Base-by-base conservation (phyloP, 2,329 filamentous ascomycete species). In the Ambrosiella xylebori region DNA sequence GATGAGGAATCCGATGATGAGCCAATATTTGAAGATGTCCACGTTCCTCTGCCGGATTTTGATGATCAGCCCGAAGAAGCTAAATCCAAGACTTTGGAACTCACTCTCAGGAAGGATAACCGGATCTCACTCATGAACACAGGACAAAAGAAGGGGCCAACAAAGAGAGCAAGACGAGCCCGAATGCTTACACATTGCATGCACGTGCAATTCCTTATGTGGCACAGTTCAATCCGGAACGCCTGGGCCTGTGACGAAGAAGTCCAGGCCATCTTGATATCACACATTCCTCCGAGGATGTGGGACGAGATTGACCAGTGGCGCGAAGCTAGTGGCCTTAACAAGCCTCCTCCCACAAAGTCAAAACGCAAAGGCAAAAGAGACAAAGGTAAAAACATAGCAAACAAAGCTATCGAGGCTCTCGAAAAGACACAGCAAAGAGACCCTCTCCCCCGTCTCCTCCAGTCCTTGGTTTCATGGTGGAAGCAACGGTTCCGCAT, bases 161-260 rank as follows among this genome's bases (percentile, higher is more conserved):
- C 86, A 2, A 95, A 95, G 70, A 80, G 85, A 36, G 88, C 96
- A 66, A 81, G 88, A 56, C 79, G 82, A 61, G 85, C 91, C 58
- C 79, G 93, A 35, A 78, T 83, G 39, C 77, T 82, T 2, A 89
- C 88, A 0, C 93, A 98, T 69, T 86, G 87, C 64, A 76, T 95
- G 63, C 93, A 98, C 69, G 89, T 97, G 1, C 83, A 94, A 67
- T 80, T 82, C 56, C 73, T 98, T 13, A 77, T 98, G 61, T 96
- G 85, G 76, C 90, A 97, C 67, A 97, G 97, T 66, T 80, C 87
- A 0, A 70, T 93, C 12, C 81, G 87, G 47, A 96, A 97, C 67
- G 75, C 80, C 0, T 97, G 91, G 84, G 71, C 89, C 17, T 87
- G 87, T 63, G 86, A 97, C 64, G 68, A 76, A 2, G 79, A 86